phyloP scores from a whole-genome alignment of 371 early-diverging fungal species.

The Coemansia sp. region DNA sequence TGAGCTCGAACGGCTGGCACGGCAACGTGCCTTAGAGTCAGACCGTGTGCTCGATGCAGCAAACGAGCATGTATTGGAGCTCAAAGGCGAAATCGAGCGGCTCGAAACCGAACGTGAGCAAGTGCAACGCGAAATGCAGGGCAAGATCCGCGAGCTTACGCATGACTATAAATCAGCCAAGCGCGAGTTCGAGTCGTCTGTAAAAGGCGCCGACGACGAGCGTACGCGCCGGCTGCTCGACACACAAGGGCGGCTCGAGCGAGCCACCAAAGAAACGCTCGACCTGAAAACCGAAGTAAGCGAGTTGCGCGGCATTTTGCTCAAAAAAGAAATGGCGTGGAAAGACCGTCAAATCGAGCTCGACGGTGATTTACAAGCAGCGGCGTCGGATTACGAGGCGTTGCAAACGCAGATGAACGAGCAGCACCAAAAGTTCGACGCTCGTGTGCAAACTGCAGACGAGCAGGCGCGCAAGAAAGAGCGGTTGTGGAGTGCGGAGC shows the following conservation, averaged over 20 bases:
- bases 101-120: constrained; percentile 39
- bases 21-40: constrained; percentile 28
- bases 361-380: constrained; percentile 31
- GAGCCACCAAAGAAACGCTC: constrained; percentile 22
- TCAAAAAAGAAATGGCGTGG: constrained; percentile 44
- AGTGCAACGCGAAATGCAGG: constrained; percentile 35
- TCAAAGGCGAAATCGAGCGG: constrained; percentile 32
- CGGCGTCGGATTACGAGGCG: constrained; percentile 36
- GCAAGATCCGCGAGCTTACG: constrained; percentile 35
- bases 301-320: constrained; percentile 41
- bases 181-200: constrained; percentile 34
- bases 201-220: constrained; percentile 34
- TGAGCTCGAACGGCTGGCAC: constrained; percentile 35
- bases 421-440: constrained; percentile 6
- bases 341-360: constrained; percentile 32
- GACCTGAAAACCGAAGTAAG: constrained; percentile 34
- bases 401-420: constrained; percentile 21
- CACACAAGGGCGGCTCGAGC: constrained; percentile 30
- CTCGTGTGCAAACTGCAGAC: constrained; percentile 4
- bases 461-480: constrained; percentile 19
- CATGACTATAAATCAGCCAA: constrained; percentile 28
- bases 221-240: constrained; percentile 26
- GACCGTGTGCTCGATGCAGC: constrained; percentile 33
- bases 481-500: constrained; percentile 30
- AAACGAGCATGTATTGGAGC: constrained; percentile 23